These are phyloP conservation scores for Linnemannia elongata DNA, from an alignment of 192 early-diverging fungal species.

Conservation along the genomic window DNA sequence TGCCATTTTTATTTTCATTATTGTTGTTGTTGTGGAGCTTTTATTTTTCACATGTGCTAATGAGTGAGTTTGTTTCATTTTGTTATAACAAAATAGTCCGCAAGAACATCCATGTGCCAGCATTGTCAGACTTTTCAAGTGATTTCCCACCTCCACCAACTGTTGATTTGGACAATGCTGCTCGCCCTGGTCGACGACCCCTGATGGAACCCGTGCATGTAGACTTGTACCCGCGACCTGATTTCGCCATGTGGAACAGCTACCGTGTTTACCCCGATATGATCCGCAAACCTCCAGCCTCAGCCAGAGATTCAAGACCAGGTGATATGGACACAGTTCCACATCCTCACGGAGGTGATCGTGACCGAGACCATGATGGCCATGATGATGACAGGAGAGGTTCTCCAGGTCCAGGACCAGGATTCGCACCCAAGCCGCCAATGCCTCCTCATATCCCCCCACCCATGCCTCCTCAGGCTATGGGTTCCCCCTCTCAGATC, in stretches of 20 bases:
- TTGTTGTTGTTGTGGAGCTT: not conserved
- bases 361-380: conserved; percentile 26
- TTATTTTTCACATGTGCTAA: not conserved
- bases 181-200: conserved; percentile 48
- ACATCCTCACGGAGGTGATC: conserved; percentile 32
- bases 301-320: conserved; percentile 20
- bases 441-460: conserved; percentile 24
- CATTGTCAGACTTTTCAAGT: conserved; percentile 45
- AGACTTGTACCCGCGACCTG: conserved; percentile 80
- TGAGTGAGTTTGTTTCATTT: not conserved
- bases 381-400: conserved; percentile 37
- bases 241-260: conserved; percentile 76
- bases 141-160: conserved; percentile 51
- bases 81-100: conserved; percentile 15
- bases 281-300: conserved; percentile 29
- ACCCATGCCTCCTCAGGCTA: conserved; percentile 30
- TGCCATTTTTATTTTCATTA: too few relatives aligned
- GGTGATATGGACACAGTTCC: conserved; percentile 50
- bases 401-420: conserved; percentile 20
- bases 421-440: conserved; percentile 37
- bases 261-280: conserved; percentile 62
- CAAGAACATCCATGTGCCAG: conserved; percentile 54
- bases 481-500: conserved; percentile 6
- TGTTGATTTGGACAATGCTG: conserved; percentile 47
- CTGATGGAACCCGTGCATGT: conserved; percentile 73